Evolutionary conservation across 1,284 basidiomycete genomes (phyloP).

Genomic region (Golubevia pallescens): DNA sequence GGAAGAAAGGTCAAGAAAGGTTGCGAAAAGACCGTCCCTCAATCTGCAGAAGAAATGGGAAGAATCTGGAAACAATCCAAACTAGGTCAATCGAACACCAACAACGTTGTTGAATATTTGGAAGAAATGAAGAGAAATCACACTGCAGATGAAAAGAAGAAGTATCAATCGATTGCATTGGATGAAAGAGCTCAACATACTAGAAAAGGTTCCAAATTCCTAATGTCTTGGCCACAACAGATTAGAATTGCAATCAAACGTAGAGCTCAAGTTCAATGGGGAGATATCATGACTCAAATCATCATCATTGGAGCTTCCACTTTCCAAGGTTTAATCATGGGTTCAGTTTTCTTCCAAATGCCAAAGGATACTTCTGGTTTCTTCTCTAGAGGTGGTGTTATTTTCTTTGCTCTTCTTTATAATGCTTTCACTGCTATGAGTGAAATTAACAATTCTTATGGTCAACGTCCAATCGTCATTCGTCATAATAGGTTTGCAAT

Average conservation of each 20-base stretch:
- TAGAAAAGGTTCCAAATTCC: slow-evolving; percentile 27
- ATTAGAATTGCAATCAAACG: slow-evolving; percentile 73
- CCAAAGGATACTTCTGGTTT: slow-evolving; percentile 73
- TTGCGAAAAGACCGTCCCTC: slow-evolving; percentile 30
- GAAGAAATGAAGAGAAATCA: slow-evolving; percentile 2
- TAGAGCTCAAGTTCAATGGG: slow-evolving; percentile 74
- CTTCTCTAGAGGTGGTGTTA: slow-evolving; percentile 79
- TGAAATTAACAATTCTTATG: slow-evolving; percentile 37
- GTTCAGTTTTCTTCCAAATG: slow-evolving; percentile 76
- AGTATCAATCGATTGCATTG: slow-evolving; percentile 22
- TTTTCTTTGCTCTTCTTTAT: slow-evolving; percentile 67
- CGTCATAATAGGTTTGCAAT: slow-evolving; percentile 44
- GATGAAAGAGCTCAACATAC: slow-evolving; percentile 30
- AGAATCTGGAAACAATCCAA: slow-evolving; percentile 26
- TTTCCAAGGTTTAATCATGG: slow-evolving; percentile 74
- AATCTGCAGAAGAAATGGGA: slow-evolving; percentile 35
- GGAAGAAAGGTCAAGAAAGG: slow-evolving; percentile 34
- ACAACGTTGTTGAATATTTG: slow-evolving; percentile 36
- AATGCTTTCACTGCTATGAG: slow-evolving; percentile 67
- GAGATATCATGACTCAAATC: slow-evolving; percentile 67
- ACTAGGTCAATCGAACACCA: slow-evolving; percentile 22
- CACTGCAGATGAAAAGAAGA: slow-evolving; percentile 10
- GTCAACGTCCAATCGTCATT: slow-evolving; percentile 47
- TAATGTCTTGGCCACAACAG: slow-evolving; percentile 66
- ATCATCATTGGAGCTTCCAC: slow-evolving; percentile 52